phyloP scores from a whole-genome alignment of 352 stramenopile genomes.

The Elongisporangium prolatum region DNA sequence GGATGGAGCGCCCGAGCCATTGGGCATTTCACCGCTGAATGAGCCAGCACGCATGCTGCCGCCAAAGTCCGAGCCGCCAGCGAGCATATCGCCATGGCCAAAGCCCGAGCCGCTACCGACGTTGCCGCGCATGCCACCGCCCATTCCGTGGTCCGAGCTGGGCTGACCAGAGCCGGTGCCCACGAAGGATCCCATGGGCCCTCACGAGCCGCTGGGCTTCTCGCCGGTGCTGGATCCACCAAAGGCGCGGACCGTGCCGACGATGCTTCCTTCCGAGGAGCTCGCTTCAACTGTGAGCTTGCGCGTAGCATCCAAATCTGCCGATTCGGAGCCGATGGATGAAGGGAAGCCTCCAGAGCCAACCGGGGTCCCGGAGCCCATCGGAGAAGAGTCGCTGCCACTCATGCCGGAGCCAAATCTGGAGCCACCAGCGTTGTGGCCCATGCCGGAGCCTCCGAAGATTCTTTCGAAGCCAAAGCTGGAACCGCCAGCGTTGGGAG shows the following conservation, averaged over 20 bases:
- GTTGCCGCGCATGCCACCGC: too few species aligned
- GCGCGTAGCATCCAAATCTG: not conserved
- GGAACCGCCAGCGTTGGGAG: not conserved
- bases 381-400: not conserved
- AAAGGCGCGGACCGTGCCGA: not conserved
- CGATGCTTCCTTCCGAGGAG: not conserved
- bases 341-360: not conserved
- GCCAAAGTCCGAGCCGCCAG: too few species aligned
- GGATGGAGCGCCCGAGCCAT: too few species aligned
- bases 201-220: not conserved
- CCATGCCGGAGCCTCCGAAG: not conserved
- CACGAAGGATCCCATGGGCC: not conserved
- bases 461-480: not conserved
- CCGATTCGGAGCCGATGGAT: not conserved
- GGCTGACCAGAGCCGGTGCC: not conserved
- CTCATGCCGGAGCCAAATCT: not conserved
- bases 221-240: not conserved
- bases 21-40: too few species aligned
- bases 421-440: not conserved
- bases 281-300: not conserved
- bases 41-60: too few species aligned
- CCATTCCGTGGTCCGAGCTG: not conserved
- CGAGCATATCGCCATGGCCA: too few species aligned
- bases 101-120: too few species aligned
- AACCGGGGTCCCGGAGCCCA: not conserved